Conservation (phyloP, 345 rosid genomes). For the Clausena lansium region DNA sequence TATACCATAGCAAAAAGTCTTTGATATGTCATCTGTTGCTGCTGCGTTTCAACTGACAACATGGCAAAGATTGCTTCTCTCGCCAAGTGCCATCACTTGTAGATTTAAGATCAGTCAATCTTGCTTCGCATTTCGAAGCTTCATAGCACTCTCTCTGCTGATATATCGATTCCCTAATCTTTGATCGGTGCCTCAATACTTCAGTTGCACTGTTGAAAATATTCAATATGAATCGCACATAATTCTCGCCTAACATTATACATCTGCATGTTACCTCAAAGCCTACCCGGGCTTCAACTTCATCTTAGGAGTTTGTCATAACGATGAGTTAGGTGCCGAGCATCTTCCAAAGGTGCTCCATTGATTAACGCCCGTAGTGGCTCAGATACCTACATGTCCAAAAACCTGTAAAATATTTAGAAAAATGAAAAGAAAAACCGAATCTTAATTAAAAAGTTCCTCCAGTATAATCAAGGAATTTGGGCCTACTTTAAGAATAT, state of each 20-base stretch:
- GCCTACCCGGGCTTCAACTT: conserved; percentile 85
- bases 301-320: conserved; percentile 86
- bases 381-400: conserved; percentile 54
- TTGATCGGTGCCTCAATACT: conserved; percentile 72
- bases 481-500: neutral
- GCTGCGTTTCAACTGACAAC: conserved; percentile 82
- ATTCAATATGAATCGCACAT: conserved; percentile 2
- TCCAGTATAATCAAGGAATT: neutral
- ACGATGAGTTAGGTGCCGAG: conserved; percentile 71
- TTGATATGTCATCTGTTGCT: conserved; percentile 67
- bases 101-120: conserved; percentile 74
- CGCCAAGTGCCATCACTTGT: conserved; percentile 69
- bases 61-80: conserved; percentile 90
- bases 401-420: conserved; percentile 39
- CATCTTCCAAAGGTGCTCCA: conserved; percentile 97
- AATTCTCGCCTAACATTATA: neutral
- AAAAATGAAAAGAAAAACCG: conserved; percentile 5
- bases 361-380: conserved; percentile 65
- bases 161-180: too few relatives aligned
- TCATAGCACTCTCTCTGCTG: conserved; percentile 63
- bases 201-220: conserved; percentile 64
- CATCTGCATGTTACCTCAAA: conserved; percentile 1
- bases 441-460: neutral
- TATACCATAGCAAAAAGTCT: conserved; percentile 61
- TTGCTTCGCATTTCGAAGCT: conserved; percentile 76